phyloP scores from a whole-genome alignment of 768 basidiomycete species.

The Amanita muscaria region DNA sequence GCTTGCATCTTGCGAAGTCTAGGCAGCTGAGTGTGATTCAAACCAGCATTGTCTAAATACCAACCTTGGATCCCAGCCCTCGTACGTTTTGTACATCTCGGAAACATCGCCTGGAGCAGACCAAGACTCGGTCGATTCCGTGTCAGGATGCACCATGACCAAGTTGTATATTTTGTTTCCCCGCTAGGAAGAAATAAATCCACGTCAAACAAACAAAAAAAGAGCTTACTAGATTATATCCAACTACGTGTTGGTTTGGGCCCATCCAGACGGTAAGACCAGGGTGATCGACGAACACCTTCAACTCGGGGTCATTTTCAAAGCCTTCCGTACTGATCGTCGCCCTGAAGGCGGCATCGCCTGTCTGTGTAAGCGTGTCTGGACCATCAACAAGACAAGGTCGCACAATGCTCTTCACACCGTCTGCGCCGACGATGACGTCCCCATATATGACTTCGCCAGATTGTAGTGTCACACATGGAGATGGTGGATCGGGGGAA shows the following conservation, averaged over 20 bases:
- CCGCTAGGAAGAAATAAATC: constrained; percentile 16
- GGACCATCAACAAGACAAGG: constrained; percentile 38
- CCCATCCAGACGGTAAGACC: constrained; percentile 57
- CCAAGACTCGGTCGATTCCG: constrained; percentile 35
- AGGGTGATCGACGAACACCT: constrained; percentile 37
- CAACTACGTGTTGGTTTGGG: constrained; percentile 31
- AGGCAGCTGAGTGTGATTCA: not conserved
- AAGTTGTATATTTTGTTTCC: constrained; percentile 36
- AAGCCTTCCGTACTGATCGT: constrained; percentile 37
- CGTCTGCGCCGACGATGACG: constrained; percentile 41
- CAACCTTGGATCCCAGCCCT: constrained; percentile 41
- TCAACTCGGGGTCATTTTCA: constrained; percentile 43
- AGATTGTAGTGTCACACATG: constrained; percentile 29
- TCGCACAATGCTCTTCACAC: constrained; percentile 40
- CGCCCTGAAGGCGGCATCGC: constrained; percentile 56
- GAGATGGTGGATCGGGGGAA: constrained; percentile 13
- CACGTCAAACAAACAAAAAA: not conserved
- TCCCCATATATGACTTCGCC: constrained; percentile 35
- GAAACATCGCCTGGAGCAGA: constrained; percentile 31
- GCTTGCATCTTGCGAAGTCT: constrained; percentile 38
- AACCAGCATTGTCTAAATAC: too few relatives aligned
- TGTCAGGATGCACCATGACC: constrained; percentile 33
- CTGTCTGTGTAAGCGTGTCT: constrained; percentile 42
- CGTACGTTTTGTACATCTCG: constrained; percentile 41
- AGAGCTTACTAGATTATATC: constrained; percentile 26